Evolutionary conservation across 1,284 basidiomycete species (phyloP), one percentile per base, ranked within the genome.

Genomic region (Trametes versicolor): DNA sequence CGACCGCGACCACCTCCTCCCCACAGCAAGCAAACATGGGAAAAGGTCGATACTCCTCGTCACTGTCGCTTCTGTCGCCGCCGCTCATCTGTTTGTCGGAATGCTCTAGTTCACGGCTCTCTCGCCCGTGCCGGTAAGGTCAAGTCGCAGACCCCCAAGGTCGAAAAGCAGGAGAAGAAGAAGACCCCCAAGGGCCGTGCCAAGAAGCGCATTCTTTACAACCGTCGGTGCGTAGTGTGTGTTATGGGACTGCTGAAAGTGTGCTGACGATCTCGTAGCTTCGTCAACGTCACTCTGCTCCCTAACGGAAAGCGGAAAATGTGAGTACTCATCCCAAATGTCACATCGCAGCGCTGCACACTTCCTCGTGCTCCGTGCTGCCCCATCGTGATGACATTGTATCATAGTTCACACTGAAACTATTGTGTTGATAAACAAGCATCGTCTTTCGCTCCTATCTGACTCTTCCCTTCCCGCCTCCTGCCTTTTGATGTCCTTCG

Each of bases 71-170:
- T 43, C 27, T 17, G 57, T 50, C 56, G 17, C 47, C 34, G 27
- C 58, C 66, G 50, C 62, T 70, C 53, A 66, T 54, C 47, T 56
- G 51, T 51, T 58, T 43, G 13, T 53, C 48, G 58, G 53, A 47
- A 64, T 63, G 59, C 60, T 69, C 55, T 71, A 93, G 97, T 98
- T 85, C 97, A 99, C 94, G 97, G 97, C 83, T 98, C 97, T 80
- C 96, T 99, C 85, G 97, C 97, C 83, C 97, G 97, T 90, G 97
- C 96, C 82, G 97, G 96, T 83, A 98, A 99, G 91, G 97, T 99
- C 89, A 98, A 95, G 87, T 95, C 93, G 76, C 96, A 98, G 84
- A 93, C 91, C 77, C 97, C 97, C 76, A 97, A 97, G 85, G 96
- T 97, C 79, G 96, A 97, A 79, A 90, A 93, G 82, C 95, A 97